A percentile compares a stretch with the other conserved stretches of the same genome.
phyloP scores from a whole-genome alignment of 768 basidiomycete genomes.

The Cystobasidium onofrii region DNA sequence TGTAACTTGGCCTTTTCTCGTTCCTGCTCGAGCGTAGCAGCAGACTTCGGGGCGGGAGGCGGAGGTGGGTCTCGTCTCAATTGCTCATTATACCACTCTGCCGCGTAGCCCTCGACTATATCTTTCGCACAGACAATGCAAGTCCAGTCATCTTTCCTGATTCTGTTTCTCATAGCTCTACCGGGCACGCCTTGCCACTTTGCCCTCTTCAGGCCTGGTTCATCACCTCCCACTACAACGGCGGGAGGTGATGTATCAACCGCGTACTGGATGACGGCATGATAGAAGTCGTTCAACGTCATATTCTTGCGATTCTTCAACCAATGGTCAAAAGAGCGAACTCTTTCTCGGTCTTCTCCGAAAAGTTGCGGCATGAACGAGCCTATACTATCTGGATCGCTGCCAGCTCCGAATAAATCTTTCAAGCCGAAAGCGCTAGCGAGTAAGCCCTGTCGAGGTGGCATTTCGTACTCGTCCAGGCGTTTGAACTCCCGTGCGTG shows the following conservation, averaged over 20 bases:
- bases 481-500: constrained; percentile 19
- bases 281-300: constrained; percentile 18
- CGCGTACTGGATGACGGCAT: constrained; percentile 20
- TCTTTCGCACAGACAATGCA: constrained; percentile 26
- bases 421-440: constrained; percentile 9
- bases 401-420: constrained; percentile 13
- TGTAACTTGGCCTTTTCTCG: background rate
- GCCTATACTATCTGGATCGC: constrained; percentile 16
- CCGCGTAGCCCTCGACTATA: constrained; percentile 9
- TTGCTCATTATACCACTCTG: constrained; percentile 24
- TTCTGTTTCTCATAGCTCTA: constrained; percentile 1
- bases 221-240: constrained; percentile 18
- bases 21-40: background rate
- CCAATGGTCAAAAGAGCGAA: constrained; percentile 25
- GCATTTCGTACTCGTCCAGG: constrained; percentile 25
- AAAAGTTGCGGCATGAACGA: constrained; percentile 29
- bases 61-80: constrained; percentile 2
- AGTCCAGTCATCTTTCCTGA: constrained; percentile 20
- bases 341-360: constrained; percentile 12
- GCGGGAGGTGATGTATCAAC: background rate
- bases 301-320: constrained; percentile 13
- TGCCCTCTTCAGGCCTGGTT: constrained; percentile 15
- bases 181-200: constrained; percentile 26
- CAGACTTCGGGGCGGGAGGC: background rate
- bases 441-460: constrained; percentile 14